Conservation (phyloP, 139 green algal genomes). For the Chlorella sp. region DNA sequence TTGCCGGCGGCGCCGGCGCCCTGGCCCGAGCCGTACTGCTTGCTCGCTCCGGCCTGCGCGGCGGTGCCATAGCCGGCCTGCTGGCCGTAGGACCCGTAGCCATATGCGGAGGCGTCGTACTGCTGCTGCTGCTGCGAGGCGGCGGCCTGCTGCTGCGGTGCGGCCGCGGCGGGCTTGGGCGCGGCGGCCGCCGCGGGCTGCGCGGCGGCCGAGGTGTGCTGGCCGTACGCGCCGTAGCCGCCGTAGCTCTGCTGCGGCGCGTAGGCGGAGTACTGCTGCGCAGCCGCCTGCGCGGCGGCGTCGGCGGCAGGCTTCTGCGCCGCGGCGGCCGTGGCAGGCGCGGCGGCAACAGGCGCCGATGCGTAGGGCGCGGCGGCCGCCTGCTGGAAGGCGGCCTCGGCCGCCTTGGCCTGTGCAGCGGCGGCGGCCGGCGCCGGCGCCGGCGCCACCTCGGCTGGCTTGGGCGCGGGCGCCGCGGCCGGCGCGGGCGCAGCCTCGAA, state of each 20-base stretch:
- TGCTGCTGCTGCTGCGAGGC: too few species aligned
- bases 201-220: neutral
- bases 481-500: neutral
- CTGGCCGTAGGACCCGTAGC: too few species aligned
- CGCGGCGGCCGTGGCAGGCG: neutral
- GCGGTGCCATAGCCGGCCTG: too few species aligned
- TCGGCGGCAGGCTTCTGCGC: neutral
- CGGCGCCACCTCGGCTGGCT: slow-evolving; percentile 13
- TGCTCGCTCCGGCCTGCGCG: too few species aligned
- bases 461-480: slow-evolving; percentile 1
- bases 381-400: slow-evolving; percentile 17
- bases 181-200: too few species aligned
- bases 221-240: slow-evolving; percentile 3
- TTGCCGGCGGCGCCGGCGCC: too few species aligned
- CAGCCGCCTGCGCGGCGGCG: neutral
- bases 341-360: neutral
- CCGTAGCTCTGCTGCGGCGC: slow-evolving; percentile 23
- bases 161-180: too few species aligned
- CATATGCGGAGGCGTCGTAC: too few species aligned
- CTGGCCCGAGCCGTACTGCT: too few species aligned
- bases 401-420: slow-evolving; percentile 17
- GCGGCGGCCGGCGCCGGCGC: neutral
- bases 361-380: slow-evolving; percentile 9
- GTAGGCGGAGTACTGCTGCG: slow-evolving; percentile 9
- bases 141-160: too few species aligned